These are phyloP conservation scores for Phytophthora tentaculata DNA, from an alignment of 352 stramenopile species.

Conservation along the genomic window DNA sequence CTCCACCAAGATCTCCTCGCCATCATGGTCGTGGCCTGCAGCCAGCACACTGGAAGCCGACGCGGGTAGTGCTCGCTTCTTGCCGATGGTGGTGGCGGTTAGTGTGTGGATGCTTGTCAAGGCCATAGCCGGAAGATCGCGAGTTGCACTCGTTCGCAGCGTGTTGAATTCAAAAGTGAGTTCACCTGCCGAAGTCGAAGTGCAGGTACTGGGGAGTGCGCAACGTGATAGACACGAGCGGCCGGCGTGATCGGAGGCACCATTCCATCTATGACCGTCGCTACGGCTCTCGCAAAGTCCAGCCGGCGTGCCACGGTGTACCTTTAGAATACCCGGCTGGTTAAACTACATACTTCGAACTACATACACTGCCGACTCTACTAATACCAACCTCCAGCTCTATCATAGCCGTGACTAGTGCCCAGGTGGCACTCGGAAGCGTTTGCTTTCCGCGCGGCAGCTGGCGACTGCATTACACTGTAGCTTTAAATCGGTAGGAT, in stretches of 20 bases:
- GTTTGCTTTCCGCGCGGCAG: slow-evolving; percentile 11
- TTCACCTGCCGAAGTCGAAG: background rate
- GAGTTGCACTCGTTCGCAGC: background rate
- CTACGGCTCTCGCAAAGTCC: background rate
- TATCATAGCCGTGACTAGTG: background rate
- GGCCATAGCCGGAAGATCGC: background rate
- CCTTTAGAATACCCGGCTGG: slow-evolving; percentile 18
- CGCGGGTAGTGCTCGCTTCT: slow-evolving; percentile 18
- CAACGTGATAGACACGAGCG: slow-evolving; percentile 18
- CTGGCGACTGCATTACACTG: slow-evolving; percentile 12
- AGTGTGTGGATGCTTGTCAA: background rate
- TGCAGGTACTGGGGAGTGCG: background rate
- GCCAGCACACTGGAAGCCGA: slow-evolving; percentile 1
- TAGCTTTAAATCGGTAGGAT: too few species aligned
- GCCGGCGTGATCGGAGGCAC: slow-evolving; percentile 20
- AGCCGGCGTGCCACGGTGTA: slow-evolving; percentile 15
- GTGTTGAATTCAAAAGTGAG: slow-evolving; percentile 34
- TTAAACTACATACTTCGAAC: too few species aligned
- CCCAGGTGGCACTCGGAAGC: slow-evolving; percentile 1
- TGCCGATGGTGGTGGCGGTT: slow-evolving; percentile 9
- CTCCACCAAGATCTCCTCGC: slow-evolving; percentile 43
- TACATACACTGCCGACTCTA: background rate
- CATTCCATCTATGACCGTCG: slow-evolving; percentile 17
- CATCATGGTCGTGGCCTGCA: slow-evolving; percentile 34
- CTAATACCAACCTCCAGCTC: background rate